Conservation (phyloP, 345 rosid genomes). For the Dovyalis caffra region DNA sequence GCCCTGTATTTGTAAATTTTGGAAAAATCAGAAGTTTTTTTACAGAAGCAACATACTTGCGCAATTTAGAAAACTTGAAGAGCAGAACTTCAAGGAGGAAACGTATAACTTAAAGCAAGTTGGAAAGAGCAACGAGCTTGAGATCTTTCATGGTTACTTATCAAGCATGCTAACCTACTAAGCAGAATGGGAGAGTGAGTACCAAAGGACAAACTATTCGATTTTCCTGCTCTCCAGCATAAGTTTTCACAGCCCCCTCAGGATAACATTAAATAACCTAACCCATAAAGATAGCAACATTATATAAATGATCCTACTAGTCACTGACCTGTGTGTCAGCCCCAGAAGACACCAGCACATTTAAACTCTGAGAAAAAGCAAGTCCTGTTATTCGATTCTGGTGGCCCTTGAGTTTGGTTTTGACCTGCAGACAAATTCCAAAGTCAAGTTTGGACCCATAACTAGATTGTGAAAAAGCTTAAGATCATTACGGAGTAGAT, state of each 20-base stretch:
- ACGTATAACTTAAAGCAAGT: neutral
- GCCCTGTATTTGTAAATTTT: too few relatives aligned
- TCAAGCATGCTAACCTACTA: neutral
- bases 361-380: conserved; percentile 67
- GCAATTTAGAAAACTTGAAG: too few relatives aligned
- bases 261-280: neutral
- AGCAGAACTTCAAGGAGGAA: neutral
- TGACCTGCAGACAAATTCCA: conserved; percentile 46
- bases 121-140: neutral
- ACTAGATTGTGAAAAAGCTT: neutral
- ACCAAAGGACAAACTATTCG: neutral
- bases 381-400: conserved; percentile 76
- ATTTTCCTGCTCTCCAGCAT: neutral
- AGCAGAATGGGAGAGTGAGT: neutral
- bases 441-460: neutral
- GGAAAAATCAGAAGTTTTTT: too few relatives aligned
- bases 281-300: neutral
- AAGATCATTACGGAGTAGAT: neutral
- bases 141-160: neutral
- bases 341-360: conserved; percentile 75
- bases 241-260: neutral
- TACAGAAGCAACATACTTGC: too few relatives aligned
- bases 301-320: neutral
- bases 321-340: conserved; percentile 79
- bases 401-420: conserved; percentile 76